phyloP scores from a whole-genome alignment of 139 green algal species.

The Coelastrella sp. region DNA sequence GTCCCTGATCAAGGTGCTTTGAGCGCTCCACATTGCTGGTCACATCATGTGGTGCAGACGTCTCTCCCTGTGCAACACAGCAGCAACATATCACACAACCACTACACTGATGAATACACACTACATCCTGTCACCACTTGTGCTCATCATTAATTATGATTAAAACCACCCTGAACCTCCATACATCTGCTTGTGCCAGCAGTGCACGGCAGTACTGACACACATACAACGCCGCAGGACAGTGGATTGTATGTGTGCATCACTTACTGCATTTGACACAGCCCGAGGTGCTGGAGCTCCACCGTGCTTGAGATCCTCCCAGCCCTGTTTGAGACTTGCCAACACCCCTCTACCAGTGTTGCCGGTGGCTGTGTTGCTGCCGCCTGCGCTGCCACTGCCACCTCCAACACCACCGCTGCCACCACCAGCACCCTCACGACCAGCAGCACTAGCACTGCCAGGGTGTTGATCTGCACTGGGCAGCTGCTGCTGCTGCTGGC shows the following conservation, averaged over 20 bases:
- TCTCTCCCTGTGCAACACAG: conserved; percentile 36
- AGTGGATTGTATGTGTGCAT: not conserved
- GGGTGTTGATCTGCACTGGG: not conserved
- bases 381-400: not conserved
- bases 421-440: conserved; percentile 3
- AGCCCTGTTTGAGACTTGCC: conserved; percentile 22
- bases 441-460: not conserved
- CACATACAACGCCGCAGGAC: too few species aligned
- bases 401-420: not conserved
- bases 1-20: conserved; percentile 48
- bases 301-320: conserved; percentile 48
- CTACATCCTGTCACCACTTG: not conserved
- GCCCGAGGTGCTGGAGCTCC: conserved; percentile 31
- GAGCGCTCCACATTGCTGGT: conserved; percentile 61
- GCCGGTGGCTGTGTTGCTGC: not conserved
- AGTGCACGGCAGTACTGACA: not conserved
- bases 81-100: not conserved
- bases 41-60: conserved; percentile 47
- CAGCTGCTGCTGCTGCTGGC: not conserved
- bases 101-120: not conserved
- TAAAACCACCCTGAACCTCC: too few species aligned
- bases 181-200: too few species aligned
- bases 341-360: not conserved
- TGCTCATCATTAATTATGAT: too few species aligned
- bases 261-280: not conserved